Evolutionary conservation across 306 rosid genomes (phyloP).

Genomic region (Dryas alaskensis): DNA sequence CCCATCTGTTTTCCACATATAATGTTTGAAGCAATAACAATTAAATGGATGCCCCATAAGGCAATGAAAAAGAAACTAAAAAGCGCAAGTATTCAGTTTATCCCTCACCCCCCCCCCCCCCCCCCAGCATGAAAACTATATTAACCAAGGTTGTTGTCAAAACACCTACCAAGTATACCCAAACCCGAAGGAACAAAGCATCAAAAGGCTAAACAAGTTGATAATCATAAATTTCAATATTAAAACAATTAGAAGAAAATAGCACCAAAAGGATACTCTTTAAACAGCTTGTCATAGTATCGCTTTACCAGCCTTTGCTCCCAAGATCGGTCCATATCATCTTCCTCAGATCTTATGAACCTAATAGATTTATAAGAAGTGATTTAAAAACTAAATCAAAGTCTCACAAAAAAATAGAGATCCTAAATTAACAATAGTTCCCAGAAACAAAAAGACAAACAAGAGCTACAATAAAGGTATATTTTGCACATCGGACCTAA

Average conservation of each 20-base stretch:
- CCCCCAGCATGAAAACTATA: neutral
- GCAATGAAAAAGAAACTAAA: neutral
- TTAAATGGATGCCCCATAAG: neutral
- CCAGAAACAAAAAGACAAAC: neutral
- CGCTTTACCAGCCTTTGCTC: constrained; percentile 97
- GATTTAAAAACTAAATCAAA: neutral
- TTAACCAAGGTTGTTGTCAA: neutral
- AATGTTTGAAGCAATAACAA: neutral
- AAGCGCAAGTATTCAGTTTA: neutral
- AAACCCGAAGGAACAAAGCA: neutral
- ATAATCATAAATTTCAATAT: neutral
- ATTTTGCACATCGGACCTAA: neutral
- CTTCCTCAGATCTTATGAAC: constrained; percentile 92
- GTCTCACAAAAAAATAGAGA: neutral
- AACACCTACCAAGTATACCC: neutral
- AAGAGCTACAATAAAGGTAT: neutral
- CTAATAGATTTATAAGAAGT: constrained; percentile 28
- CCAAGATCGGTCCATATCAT: constrained; percentile 88
- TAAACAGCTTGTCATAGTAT: constrained; percentile 86
- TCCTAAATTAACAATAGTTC: neutral
- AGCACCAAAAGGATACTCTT: constrained; percentile 80
- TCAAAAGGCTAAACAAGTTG: neutral
- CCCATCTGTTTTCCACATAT: neutral
- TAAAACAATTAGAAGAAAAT: neutral
- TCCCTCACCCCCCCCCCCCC: too few relatives aligned